Conservation (phyloP, 495 filamentous ascomycete species). For the Entonaema liquescens region DNA sequence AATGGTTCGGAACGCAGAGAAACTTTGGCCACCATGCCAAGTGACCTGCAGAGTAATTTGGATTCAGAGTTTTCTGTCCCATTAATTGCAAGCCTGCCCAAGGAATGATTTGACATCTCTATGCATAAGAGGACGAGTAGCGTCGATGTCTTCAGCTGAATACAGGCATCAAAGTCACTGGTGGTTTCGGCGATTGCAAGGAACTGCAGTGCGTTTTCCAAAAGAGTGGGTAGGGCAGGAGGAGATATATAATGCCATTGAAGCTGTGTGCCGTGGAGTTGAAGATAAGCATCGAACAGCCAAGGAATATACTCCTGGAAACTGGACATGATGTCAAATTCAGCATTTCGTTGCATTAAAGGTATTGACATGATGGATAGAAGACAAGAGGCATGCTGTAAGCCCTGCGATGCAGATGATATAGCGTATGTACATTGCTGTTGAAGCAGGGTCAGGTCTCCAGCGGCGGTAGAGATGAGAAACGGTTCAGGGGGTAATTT, state of each 20-base stretch:
- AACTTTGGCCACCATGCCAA: conserved; percentile 47
- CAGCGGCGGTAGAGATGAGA: conserved; percentile 14
- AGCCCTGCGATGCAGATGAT: conserved; percentile 34
- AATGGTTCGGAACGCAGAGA: conserved; percentile 43
- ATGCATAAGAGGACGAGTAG: conserved; percentile 46
- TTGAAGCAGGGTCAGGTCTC: conserved; percentile 22
- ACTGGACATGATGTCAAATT: conserved; percentile 28
- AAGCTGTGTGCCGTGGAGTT: conserved; percentile 40
- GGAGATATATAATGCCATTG: conserved; percentile 42
- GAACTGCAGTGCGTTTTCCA: conserved; percentile 44
- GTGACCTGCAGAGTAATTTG: conserved; percentile 38
- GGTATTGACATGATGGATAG: conserved; percentile 48
- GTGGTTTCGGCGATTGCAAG: conserved; percentile 22
- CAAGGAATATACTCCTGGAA: conserved; percentile 47
- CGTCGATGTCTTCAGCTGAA: conserved; percentile 48
- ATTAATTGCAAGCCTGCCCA: conserved; percentile 11
- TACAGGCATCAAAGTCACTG: conserved; percentile 26
- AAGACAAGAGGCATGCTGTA: conserved; percentile 45
- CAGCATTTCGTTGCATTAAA: conserved; percentile 25
- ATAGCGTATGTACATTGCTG: conserved; percentile 42
- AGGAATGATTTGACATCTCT: conserved; percentile 34
- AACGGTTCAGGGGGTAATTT: conserved; percentile 36
- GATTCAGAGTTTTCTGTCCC: conserved; percentile 17
- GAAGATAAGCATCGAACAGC: conserved; percentile 49
- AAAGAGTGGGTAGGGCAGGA: conserved; percentile 29